A percentile compares a stretch with the other conserved stretches of the same genome.
These are phyloP conservation scores for Mortierella sp. DNA, from an alignment of 371 early-diverging fungal species.

Conservation along the genomic window DNA sequence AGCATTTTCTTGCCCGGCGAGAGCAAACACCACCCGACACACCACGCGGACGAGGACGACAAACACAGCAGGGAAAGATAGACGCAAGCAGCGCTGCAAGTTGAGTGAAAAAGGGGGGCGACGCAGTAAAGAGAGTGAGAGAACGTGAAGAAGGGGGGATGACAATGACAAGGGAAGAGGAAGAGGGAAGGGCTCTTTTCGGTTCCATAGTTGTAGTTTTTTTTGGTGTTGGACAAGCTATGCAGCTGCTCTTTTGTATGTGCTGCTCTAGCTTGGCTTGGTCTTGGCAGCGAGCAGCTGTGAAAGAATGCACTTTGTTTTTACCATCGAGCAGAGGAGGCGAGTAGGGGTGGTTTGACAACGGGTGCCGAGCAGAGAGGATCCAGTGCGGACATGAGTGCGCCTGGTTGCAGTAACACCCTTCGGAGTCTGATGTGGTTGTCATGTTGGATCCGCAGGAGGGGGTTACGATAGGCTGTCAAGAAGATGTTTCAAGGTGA, in stretches of 20 bases:
- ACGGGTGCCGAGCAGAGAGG: conserved; percentile 16
- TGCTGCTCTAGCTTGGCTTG: background rate
- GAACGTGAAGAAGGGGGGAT: background rate
- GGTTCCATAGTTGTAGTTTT: background rate
- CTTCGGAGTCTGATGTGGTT: conserved; percentile 25
- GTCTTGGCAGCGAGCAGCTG: background rate
- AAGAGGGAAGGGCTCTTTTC: background rate
- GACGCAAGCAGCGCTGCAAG: too few species aligned
- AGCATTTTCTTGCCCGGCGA: background rate
- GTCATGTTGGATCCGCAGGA: background rate
- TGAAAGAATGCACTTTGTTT: background rate
- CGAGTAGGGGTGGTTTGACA: background rate
- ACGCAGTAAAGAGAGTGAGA: background rate
- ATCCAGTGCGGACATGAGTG: conserved; percentile 44
- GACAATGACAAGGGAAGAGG: background rate
- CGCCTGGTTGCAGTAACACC: conserved; percentile 49
- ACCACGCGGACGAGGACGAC: conserved; percentile 8
- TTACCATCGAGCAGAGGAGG: conserved; percentile 17
- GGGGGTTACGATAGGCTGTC: too few species aligned
- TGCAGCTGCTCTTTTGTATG: background rate
- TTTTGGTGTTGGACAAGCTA: background rate
- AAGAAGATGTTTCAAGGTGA: background rate
- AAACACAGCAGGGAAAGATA: background rate
- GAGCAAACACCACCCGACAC: conserved; percentile 9
- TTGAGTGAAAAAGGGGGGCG: too few species aligned